A percentile compares a stretch with the other conserved stretches of the same genome.
Evolutionary conservation across 148 eudicot species (phyloP).

Genomic region (Tetragonia tetragonoides): DNA sequence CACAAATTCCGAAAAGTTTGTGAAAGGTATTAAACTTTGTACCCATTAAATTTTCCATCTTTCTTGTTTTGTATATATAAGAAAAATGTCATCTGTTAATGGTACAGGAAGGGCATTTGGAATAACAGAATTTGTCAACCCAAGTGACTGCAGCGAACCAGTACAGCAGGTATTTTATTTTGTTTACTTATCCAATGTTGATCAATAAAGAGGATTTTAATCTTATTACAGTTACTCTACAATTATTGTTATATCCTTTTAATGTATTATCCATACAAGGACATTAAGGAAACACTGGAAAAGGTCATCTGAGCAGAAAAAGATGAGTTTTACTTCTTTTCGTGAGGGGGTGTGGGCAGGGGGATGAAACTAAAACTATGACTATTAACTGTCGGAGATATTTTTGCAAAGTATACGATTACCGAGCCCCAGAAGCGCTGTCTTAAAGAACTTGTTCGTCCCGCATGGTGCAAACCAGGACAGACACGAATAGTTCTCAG

Average conservation of each 20-base stretch:
- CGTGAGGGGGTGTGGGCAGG: too few relatives aligned
- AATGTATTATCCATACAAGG: neutral
- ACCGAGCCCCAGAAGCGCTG: too few relatives aligned
- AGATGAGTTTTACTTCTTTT: too few relatives aligned
- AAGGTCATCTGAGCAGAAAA: too few relatives aligned
- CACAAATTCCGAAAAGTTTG: conserved; percentile 57
- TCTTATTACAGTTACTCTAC: neutral
- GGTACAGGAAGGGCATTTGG: conserved; percentile 81
- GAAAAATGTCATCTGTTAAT: conserved; percentile 9
- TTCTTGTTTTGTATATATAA: neutral
- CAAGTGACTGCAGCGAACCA: conserved; percentile 65
- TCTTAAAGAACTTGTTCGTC: too few relatives aligned
- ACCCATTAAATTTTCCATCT: neutral
- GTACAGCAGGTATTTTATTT: conserved; percentile 61
- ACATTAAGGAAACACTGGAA: too few relatives aligned
- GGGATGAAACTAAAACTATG: too few relatives aligned
- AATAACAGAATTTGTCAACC: conserved; percentile 77
- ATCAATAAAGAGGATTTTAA: neutral
- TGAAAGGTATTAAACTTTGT: conserved; percentile 42
- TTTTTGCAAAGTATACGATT: too few relatives aligned
- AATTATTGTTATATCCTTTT: neutral
- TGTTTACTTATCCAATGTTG: neutral
- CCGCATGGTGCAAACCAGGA: too few relatives aligned
- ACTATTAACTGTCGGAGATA: too few relatives aligned
- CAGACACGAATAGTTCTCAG: too few relatives aligned